Percentiles rank a stretch among this genome's conserved stretches.
These are phyloP conservation scores for Collybiopsis luxurians DNA, from an alignment of 768 basidiomycete species.

Conservation along the genomic window DNA sequence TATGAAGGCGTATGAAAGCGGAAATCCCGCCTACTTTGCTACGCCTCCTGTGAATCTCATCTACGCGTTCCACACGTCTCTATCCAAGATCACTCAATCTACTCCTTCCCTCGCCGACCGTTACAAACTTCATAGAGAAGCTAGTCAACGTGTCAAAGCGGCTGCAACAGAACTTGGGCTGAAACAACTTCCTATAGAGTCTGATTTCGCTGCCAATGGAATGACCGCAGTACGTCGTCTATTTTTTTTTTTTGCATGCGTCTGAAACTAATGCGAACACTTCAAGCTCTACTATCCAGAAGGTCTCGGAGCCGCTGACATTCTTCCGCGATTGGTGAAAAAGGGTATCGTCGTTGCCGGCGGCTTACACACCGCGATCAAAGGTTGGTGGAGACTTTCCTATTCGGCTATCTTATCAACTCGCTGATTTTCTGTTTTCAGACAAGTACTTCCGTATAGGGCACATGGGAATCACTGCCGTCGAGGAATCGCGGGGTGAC, in stretches of 20 bases:
- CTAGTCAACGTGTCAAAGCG: conserved; percentile 65
- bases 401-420: not conserved
- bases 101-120: conserved; percentile 72
- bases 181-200: conserved; percentile 62
- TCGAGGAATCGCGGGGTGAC: conserved; percentile 68
- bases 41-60: conserved; percentile 95
- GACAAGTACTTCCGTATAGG: conserved; percentile 93
- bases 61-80: conserved; percentile 84
- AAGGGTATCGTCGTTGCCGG: conserved; percentile 82
- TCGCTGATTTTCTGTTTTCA: conserved; percentile 22
- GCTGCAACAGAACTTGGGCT: conserved; percentile 68
- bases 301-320: conserved; percentile 71
- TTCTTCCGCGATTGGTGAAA: conserved; percentile 71
- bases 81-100: conserved; percentile 64
- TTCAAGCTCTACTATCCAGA: conserved; percentile 78
- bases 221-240: conserved; percentile 67
- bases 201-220: conserved; percentile 78
- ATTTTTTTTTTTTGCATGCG: conserved; percentile 12
- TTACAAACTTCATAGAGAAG: conserved; percentile 70
- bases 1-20: conserved; percentile 90
- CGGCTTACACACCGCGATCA: conserved; percentile 81
- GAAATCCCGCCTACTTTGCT: conserved; percentile 85
- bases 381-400: conserved; percentile 46
- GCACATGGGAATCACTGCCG: conserved; percentile 90
- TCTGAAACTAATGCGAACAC: conserved; percentile 1